These are phyloP conservation scores for Oryza longistaminata DNA, from an alignment of 176 grass and related monocot species.

Conservation along the genomic window DNA sequence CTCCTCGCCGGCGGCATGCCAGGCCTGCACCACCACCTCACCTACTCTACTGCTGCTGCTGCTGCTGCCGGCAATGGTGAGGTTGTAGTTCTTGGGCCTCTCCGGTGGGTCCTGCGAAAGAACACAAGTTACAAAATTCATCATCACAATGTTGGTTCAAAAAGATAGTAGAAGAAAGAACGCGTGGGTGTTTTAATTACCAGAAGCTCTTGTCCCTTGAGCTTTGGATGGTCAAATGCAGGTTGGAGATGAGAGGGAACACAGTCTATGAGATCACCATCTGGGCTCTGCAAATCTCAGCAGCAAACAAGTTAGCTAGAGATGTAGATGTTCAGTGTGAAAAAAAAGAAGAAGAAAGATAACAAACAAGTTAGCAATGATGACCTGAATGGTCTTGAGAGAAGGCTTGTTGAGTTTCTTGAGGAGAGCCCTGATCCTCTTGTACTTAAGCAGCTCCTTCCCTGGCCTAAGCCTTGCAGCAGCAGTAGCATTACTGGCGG, in stretches of 20 bases:
- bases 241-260: constrained; percentile 68
- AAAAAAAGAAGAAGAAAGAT: not conserved
- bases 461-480: constrained; percentile 33
- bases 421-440: constrained; percentile 59
- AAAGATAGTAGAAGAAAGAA: not conserved
- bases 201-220: constrained; percentile 55
- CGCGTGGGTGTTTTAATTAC: constrained; percentile 12
- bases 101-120: constrained; percentile 62
- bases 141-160: not conserved
- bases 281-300: constrained; percentile 52
- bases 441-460: constrained; percentile 41
- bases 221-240: constrained; percentile 64
- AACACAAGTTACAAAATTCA: not conserved
- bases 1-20: constrained; percentile 58
- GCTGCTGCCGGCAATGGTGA: constrained; percentile 1
- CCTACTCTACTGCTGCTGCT: not conserved
- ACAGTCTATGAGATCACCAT: constrained; percentile 80
- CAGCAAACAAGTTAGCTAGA: constrained; percentile 3
- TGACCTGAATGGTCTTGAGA: constrained; percentile 70
- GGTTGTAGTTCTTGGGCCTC: constrained; percentile 60
- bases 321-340: too few relatives aligned
- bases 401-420: constrained; percentile 71
- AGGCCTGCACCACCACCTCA: constrained; percentile 44
- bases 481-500: not conserved
- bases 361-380: not conserved